These are phyloP conservation scores for Sporothrix curviconia DNA, from an alignment of 2,329 filamentous ascomycete species.

Conservation along the genomic window DNA sequence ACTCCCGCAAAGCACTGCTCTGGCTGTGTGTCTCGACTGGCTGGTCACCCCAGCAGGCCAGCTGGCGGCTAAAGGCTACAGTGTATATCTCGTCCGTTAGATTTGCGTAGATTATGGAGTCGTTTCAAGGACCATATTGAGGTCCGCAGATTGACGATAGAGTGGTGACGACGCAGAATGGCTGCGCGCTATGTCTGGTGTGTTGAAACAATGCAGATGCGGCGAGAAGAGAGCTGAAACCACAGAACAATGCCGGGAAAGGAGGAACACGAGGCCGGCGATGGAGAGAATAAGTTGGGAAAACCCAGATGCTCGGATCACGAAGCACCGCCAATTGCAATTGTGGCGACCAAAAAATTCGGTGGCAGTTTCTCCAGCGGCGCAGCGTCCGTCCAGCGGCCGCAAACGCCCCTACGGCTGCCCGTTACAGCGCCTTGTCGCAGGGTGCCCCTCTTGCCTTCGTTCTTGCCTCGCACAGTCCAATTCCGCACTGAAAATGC, in stretches of 20 bases:
- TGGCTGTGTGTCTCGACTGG: conserved; percentile 6
- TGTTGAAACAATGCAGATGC: not conserved
- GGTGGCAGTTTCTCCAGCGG: no score
- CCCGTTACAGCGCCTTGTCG: not conserved
- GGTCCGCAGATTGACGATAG: not conserved
- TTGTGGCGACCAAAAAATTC: not conserved
- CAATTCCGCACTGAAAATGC: not conserved
- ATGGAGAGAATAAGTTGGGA: not conserved
- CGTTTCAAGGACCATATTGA: not conserved
- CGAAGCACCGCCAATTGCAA: not conserved
- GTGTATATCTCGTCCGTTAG: not conserved
- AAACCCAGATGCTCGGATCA: not conserved
- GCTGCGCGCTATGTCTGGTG: not conserved
- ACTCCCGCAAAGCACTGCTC: conserved; percentile 6
- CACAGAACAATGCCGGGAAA: not conserved
- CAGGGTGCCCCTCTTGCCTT: no score
- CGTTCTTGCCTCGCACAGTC: not conserved
- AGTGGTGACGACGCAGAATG: not conserved
- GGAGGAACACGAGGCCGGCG: not conserved
- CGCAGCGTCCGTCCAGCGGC: no score
- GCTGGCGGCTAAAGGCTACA: not conserved
- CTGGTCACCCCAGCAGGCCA: not conserved
- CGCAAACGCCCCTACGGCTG: not conserved
- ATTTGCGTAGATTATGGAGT: not conserved
- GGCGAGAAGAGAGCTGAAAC: not conserved